phyloP scores from a whole-genome alignment of 257 asterid species.

The Fraxinus excelsior region DNA sequence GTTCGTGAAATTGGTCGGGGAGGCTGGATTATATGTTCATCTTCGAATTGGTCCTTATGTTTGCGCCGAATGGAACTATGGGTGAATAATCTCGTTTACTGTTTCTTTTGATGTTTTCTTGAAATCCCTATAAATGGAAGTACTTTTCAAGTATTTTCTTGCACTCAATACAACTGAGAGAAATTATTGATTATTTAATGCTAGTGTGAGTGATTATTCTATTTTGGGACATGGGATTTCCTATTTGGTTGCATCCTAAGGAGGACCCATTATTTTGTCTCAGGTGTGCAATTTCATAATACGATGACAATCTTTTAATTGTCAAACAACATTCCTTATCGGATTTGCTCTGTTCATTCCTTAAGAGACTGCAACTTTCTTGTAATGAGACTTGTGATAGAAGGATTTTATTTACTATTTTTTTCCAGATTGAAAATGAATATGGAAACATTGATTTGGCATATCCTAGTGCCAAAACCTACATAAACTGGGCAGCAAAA shows the following conservation, averaged over 20 bases:
- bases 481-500: conserved; percentile 82
- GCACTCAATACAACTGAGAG: too few relatives aligned
- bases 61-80: conserved; percentile 66
- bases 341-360: too few relatives aligned
- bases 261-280: too few relatives aligned
- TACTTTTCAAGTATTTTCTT: neutral
- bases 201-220: too few relatives aligned
- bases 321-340: too few relatives aligned
- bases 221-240: too few relatives aligned
- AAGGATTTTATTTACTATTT: neutral
- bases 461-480: conserved; percentile 62
- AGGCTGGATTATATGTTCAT: conserved; percentile 50
- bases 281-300: too few relatives aligned
- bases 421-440: conserved; percentile 81
- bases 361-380: conserved; percentile 2
- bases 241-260: too few relatives aligned
- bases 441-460: conserved; percentile 66
- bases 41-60: conserved; percentile 55
- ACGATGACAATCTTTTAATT: too few relatives aligned
- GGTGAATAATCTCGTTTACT: conserved; percentile 28
- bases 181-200: too few relatives aligned
- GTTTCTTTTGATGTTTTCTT: neutral
- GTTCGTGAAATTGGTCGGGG: conserved; percentile 46
- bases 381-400: neutral
- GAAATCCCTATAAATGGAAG: conserved; percentile 3